Evolutionary conservation across 208 protist genomes (phyloP), one percentile per base, ranked within the genome.

Genomic region (Wallacemonas sp.): DNA sequence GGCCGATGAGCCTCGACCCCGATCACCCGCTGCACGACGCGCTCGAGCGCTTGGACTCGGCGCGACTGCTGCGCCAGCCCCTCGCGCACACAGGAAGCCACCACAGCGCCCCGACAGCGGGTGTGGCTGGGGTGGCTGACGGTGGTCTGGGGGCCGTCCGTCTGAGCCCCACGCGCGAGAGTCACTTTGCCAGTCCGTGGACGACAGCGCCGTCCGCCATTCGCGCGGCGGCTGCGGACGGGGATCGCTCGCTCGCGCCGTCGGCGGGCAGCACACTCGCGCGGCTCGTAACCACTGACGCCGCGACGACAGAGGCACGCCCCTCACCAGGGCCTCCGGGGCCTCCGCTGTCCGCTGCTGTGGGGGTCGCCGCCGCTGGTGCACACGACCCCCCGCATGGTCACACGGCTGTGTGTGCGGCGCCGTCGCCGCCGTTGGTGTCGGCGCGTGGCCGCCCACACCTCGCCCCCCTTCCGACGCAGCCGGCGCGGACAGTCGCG

Each of bases 1-100:
- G 7, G 16, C 1, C 10, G 14, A n/a, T 0, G 16, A 59, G 52
- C 31, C 29, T 59, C 18, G 52, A 59, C 18, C 16, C 52, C 0
- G 31, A 16, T 5, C 31, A 39, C 52, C n/a, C 28, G 3, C 8
- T 23, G 12, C 18, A 44, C 31, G 52, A 59, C 31, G 12, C 52
- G 14, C 20, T 59, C 5, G 52, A 59, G 26, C 52, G 52, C 31
- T 29, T 59, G 7, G 52, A 59, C 52, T 59, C 52, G 31, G 52
- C 14, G 22, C 52, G 52, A 3, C 26, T 59, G n/a, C 32, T 59
- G 31, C 31, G 5, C 22, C 26, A 7, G 44, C 44, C 44, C 20
- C 11, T 48, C 3, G 8, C 44, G 44, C n/a, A n/a, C n/a, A 4
- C 11, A 23, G 44, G 10, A 20, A 26, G 52, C 52, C 14, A 12